Conservation (phyloP, 176 grass and related monocot species). For the Calamus simplicifolius region DNA sequence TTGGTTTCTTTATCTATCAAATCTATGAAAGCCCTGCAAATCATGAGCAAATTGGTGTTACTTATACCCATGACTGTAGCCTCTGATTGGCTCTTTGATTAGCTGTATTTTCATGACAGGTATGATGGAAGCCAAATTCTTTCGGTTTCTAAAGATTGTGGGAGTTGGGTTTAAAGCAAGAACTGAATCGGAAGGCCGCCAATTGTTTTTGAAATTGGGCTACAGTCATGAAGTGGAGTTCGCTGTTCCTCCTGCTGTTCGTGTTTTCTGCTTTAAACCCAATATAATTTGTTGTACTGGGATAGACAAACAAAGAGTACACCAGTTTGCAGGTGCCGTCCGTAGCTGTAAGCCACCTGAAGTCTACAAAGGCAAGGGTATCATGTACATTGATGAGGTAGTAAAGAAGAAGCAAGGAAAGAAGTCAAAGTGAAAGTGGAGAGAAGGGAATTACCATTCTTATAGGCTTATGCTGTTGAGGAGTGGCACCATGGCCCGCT, state of each 20-base stretch:
- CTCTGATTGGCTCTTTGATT: too few relatives aligned
- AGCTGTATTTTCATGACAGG: too few relatives aligned
- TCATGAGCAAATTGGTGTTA: too few relatives aligned
- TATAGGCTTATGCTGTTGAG: too few relatives aligned
- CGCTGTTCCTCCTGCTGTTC: constrained; percentile 44
- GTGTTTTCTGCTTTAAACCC: constrained; percentile 61
- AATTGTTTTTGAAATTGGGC: constrained; percentile 65
- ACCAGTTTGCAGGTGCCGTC: constrained; percentile 50
- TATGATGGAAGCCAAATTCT: constrained; percentile 40
- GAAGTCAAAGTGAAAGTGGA: constrained; percentile 29
- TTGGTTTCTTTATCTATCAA: too few relatives aligned
- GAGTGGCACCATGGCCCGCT: too few relatives aligned
- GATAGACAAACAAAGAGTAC: constrained; percentile 34
- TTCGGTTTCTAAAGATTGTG: constrained; percentile 48
- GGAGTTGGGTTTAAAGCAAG: constrained; percentile 62
- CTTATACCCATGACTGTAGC: too few relatives aligned
- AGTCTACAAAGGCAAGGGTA: constrained; percentile 56
- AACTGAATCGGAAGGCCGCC: constrained; percentile 41
- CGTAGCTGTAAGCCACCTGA: constrained; percentile 46
- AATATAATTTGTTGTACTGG: constrained; percentile 54
- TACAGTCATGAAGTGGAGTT: constrained; percentile 68
- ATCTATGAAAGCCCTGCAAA: too few relatives aligned
- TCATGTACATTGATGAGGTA: constrained; percentile 59
- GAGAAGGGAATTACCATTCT: too few relatives aligned
- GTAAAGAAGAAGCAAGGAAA: constrained; percentile 59